phyloP scores from a whole-genome alignment of 768 basidiomycete species.

The Psilocybe sp. region DNA sequence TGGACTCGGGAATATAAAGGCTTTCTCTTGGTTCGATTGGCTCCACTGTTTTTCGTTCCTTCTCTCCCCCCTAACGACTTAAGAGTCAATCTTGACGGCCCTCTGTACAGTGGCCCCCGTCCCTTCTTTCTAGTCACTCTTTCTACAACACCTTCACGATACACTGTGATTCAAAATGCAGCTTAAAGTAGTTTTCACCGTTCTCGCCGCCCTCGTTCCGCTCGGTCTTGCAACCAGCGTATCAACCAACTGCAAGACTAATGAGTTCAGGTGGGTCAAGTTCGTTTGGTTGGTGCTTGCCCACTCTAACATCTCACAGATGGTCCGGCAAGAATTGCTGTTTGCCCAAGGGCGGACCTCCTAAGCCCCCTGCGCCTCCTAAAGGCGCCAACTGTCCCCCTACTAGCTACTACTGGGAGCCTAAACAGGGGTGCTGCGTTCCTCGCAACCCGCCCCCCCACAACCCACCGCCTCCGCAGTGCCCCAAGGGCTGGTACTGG shows the following conservation, averaged over 20 bases:
- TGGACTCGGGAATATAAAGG: conserved; percentile 6
- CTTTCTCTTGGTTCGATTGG: not conserved
- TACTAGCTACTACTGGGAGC: conserved; percentile 47
- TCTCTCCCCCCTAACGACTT: conserved; percentile 2
- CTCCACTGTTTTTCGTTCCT: conserved; percentile 2
- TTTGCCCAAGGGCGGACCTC: conserved; percentile 38
- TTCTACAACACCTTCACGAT: conserved; percentile 18
- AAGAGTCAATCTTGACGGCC: conserved; percentile 9
- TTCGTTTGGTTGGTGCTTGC: not conserved
- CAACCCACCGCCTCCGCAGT: conserved; percentile 47
- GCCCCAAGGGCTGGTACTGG: conserved; percentile 47
- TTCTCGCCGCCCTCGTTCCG: conserved; percentile 33
- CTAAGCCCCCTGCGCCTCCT: conserved; percentile 42
- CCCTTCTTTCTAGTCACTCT: conserved; percentile 13
- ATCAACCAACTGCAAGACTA: conserved; percentile 21
- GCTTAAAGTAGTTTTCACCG: conserved; percentile 23
- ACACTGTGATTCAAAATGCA: conserved; percentile 23
- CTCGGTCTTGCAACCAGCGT: conserved; percentile 28
- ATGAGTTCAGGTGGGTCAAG: conserved; percentile 27
- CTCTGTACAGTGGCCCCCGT: conserved; percentile 7
- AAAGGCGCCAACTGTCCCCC: conserved; percentile 44
- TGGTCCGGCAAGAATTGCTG: conserved; percentile 35
- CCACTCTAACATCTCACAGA: conserved; percentile 18
- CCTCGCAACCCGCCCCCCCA: conserved; percentile 40
- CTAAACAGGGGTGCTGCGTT: conserved; percentile 47